These are phyloP conservation scores for Phytophthora tentaculata DNA, from an alignment of 352 stramenopile species.

Conservation along the genomic window DNA sequence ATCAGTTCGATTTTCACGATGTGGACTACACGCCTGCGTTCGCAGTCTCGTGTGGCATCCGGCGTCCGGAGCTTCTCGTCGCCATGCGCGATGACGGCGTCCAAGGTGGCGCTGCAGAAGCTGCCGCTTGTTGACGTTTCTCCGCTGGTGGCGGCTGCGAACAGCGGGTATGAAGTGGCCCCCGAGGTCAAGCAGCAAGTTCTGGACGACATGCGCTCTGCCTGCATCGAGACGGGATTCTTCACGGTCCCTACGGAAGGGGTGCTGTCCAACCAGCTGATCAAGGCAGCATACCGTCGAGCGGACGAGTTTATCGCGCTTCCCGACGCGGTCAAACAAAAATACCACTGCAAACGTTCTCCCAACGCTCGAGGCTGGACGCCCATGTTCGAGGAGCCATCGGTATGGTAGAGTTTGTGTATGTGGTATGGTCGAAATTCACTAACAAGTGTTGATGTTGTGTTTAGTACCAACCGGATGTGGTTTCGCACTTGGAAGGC, in stretches of 20 bases:
- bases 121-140: conserved; percentile 77
- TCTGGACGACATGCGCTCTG: conserved; percentile 60
- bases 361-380: conserved; percentile 82
- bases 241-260: conserved; percentile 78
- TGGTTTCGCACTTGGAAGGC: conserved; percentile 77
- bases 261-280: conserved; percentile 57
- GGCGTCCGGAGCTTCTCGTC: conserved; percentile 26
- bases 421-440: neutral
- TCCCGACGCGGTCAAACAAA: conserved; percentile 61
- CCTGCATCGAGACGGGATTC: conserved; percentile 71
- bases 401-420: conserved; percentile 39
- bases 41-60: neutral
- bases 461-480: conserved; percentile 74
- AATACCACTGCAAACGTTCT: conserved; percentile 82
- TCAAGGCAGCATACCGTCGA: conserved; percentile 63
- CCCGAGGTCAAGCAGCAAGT: conserved; percentile 47
- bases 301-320: conserved; percentile 76
- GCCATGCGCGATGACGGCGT: conserved; percentile 51
- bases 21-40: conserved; percentile 14
- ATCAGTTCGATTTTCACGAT: conserved; percentile 22
- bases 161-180: conserved; percentile 9
- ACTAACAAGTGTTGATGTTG: neutral
- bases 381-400: conserved; percentile 85
- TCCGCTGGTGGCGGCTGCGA: conserved; percentile 49
- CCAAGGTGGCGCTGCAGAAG: conserved; percentile 52